These are phyloP conservation scores for Infundibulicybe gibba DNA, from an alignment of 768 basidiomycete genomes.

Conservation along the genomic window DNA sequence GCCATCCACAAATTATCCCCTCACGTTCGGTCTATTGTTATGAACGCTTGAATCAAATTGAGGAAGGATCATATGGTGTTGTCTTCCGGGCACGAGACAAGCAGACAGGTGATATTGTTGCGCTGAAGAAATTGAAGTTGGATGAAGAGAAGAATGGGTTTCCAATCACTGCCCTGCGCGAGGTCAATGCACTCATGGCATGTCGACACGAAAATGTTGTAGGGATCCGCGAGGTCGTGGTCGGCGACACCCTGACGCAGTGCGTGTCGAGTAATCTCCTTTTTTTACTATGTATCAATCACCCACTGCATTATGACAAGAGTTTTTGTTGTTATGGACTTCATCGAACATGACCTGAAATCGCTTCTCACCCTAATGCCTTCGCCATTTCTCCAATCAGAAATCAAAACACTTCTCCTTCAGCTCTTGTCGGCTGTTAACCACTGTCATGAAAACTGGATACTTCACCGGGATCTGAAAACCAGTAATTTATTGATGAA, in stretches of 20 bases:
- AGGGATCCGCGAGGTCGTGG: conserved; percentile 94
- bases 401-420: conserved; percentile 95
- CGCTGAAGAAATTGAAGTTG: conserved; percentile 95
- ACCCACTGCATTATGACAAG: conserved; percentile 37
- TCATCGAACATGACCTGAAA: conserved; percentile 99
- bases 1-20: conserved; percentile 76
- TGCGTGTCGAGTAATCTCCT: conserved; percentile 48
- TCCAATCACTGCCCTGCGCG: conserved; percentile 93
- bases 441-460: conserved; percentile 96
- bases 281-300: conserved; percentile 22
- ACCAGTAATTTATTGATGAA: conserved; percentile 99
- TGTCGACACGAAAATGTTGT: conserved; percentile 97
- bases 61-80: conserved; percentile 97
- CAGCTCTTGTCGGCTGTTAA: conserved; percentile 92
- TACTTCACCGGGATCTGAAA: conserved; percentile 95
- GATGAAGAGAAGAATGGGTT: conserved; percentile 99
- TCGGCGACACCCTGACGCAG: conserved; percentile 98
- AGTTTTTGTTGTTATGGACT: conserved; percentile 99
- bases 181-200: conserved; percentile 94
- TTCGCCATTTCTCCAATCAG: conserved; percentile 92
- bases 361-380: conserved; percentile 94
- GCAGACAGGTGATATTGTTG: conserved; percentile 92
- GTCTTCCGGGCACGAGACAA: conserved; percentile 97
- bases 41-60: conserved; percentile 94
- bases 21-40: conserved; percentile 95